Percentiles rank a stretch among this genome's conserved stretches.
These are phyloP conservation scores for Kalaharituber pfeilii DNA, from an alignment of 2,329 filamentous ascomycete genomes.

Conservation along the genomic window DNA sequence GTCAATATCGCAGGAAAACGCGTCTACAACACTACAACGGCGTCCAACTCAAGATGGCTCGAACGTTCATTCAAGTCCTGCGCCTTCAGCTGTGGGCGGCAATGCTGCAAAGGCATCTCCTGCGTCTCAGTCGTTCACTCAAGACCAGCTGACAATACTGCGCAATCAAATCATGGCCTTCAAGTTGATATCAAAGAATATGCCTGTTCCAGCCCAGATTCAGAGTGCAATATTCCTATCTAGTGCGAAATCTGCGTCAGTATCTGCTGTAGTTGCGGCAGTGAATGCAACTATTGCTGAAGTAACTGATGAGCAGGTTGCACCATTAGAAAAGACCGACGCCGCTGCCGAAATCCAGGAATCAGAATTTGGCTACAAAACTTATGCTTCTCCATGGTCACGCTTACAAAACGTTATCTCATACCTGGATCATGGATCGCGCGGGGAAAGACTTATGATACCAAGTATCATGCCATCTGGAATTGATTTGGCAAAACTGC, in stretches of 20 bases:
- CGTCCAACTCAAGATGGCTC: neutral
- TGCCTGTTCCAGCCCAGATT: constrained; percentile 57
- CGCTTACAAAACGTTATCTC: constrained; percentile 44
- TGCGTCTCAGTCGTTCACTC: constrained; percentile 40
- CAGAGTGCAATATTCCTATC: constrained; percentile 70
- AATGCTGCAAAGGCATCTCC: constrained; percentile 30
- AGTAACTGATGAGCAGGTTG: constrained; percentile 9
- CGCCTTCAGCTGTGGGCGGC: neutral
- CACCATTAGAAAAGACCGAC: constrained; percentile 17
- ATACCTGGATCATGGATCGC: constrained; percentile 60
- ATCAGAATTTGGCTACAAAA: constrained; percentile 44
- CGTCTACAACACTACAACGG: constrained; percentile 17
- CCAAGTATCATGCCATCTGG: constrained; percentile 79
- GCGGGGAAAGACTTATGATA: constrained; percentile 61
- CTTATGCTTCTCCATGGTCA: constrained; percentile 55
- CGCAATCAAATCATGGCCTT: constrained; percentile 82
- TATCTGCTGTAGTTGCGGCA: constrained; percentile 26
- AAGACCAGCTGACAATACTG: constrained; percentile 61
- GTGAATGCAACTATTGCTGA: constrained; percentile 23
- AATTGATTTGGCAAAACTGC: constrained; percentile 68
- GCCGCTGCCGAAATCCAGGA: constrained; percentile 7
- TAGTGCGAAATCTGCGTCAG: constrained; percentile 32
- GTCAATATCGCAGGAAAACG: constrained; percentile 4
- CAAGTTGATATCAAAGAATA: constrained; percentile 74
- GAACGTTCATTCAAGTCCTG: neutral